Evolutionary conservation across 257 asterid genomes (phyloP).

Genomic region (Haberlea rhodopensis): DNA sequence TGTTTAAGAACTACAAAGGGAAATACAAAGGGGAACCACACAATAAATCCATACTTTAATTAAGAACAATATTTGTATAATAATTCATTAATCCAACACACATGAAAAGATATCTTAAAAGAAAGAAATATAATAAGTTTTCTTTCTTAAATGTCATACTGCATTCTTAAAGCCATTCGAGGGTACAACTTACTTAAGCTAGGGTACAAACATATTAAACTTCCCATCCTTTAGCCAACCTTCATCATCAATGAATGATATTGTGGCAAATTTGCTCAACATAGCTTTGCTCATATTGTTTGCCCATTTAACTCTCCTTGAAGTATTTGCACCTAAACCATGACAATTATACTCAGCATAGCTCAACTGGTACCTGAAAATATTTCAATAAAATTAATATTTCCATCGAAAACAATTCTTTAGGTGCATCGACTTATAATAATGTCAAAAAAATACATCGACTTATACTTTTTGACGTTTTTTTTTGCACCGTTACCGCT

Average conservation of each 20-base stretch:
- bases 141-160: too few species aligned
- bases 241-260: constrained; percentile 40
- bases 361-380: constrained; percentile 34
- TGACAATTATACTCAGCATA: constrained; percentile 41
- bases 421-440: not conserved
- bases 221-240: constrained; percentile 39
- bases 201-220: not conserved
- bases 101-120: too few species aligned
- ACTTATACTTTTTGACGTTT: too few species aligned
- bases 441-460: too few species aligned
- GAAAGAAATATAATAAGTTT: too few species aligned
- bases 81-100: too few species aligned
- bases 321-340: constrained; percentile 39
- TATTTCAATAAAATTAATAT: not conserved
- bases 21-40: too few species aligned
- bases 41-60: too few species aligned
- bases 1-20: too few species aligned
- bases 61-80: too few species aligned
- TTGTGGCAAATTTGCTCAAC: constrained; percentile 25
- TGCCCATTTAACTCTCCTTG: constrained; percentile 44
- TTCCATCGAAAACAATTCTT: not conserved
- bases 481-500: too few species aligned
- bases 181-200: not conserved
- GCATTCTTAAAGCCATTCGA: too few species aligned
- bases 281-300: constrained; percentile 17